Evolutionary conservation across 2,329 filamentous ascomycete genomes (phyloP).

Genomic region (Pseudonectria foliicola): DNA sequence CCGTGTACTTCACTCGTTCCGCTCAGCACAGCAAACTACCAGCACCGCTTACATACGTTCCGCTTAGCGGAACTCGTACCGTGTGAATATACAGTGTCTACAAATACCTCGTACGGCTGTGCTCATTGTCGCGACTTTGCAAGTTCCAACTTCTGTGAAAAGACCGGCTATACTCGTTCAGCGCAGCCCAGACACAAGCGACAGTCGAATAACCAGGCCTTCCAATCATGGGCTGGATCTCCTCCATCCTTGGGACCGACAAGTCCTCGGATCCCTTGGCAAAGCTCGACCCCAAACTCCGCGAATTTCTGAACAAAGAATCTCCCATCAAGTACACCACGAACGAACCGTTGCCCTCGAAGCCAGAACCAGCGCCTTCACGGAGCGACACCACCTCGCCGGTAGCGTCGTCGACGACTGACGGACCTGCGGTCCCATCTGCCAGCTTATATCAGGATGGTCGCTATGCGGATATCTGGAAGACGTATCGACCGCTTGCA

Average conservation of each 20-base stretch:
- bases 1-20: no score
- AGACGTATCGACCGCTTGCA: constrained; percentile 70
- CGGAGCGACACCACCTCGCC: constrained; percentile 8
- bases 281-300: constrained; percentile 74
- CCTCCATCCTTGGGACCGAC: constrained; percentile 44
- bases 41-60: no score
- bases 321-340: constrained; percentile 62
- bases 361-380: constrained; percentile 5
- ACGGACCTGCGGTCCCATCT: constrained; percentile 32
- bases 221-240: constrained; percentile 49
- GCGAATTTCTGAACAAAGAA: constrained; percentile 78
- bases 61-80: constrained; percentile 9
- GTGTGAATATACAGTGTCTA: constrained; percentile 16
- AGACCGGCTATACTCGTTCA: not conserved
- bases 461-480: constrained; percentile 83
- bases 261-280: constrained; percentile 52
- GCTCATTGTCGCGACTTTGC: constrained; percentile 11
- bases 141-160: not conserved
- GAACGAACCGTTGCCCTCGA: constrained; percentile 18
- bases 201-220: not conserved
- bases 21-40: no score
- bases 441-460: constrained; percentile 52
- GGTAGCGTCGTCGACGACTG: constrained; percentile 10
- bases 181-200: not conserved
- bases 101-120: constrained; percentile 9